Conservation (phyloP, 2,329 filamentous ascomycete species). For the Fusarium goolgardi region DNA sequence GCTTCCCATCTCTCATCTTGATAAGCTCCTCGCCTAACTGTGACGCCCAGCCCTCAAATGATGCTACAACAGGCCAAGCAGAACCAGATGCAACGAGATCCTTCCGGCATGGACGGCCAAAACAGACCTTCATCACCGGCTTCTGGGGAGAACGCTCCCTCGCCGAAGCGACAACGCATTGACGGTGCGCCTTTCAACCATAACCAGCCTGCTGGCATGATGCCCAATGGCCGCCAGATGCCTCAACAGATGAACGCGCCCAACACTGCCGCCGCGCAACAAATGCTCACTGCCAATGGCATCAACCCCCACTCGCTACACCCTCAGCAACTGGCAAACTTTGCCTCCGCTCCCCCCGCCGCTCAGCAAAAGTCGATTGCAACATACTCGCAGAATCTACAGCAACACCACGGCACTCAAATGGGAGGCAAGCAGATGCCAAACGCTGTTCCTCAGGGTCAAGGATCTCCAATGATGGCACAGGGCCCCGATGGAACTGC, state of each 20-base stretch:
- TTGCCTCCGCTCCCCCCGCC: constrained; percentile 65
- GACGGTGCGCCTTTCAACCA: constrained; percentile 78
- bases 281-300: constrained; percentile 74
- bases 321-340: constrained; percentile 78
- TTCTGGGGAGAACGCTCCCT: constrained; percentile 87
- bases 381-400: constrained; percentile 86
- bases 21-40: constrained; percentile 22
- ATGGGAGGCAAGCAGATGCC: constrained; percentile 85
- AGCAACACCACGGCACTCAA: constrained; percentile 83
- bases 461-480: constrained; percentile 85
- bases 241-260: constrained; percentile 73
- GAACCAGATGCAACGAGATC: constrained; percentile 87
- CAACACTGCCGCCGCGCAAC: constrained; percentile 64
- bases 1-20: constrained; percentile 47
- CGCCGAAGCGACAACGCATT: constrained; percentile 88
- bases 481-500: constrained; percentile 74
- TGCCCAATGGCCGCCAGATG: constrained; percentile 80
- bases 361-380: constrained; percentile 86
- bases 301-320: constrained; percentile 81
- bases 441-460: constrained; percentile 76
- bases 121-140: constrained; percentile 84
- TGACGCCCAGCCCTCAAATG: constrained; percentile 70
- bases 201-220: constrained; percentile 72
- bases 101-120: constrained; percentile 86
- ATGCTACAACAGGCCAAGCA: constrained; percentile 78